Base-by-base conservation (phyloP, 2,329 filamentous ascomycete species). In the Epicoccum sorghinum region DNA sequence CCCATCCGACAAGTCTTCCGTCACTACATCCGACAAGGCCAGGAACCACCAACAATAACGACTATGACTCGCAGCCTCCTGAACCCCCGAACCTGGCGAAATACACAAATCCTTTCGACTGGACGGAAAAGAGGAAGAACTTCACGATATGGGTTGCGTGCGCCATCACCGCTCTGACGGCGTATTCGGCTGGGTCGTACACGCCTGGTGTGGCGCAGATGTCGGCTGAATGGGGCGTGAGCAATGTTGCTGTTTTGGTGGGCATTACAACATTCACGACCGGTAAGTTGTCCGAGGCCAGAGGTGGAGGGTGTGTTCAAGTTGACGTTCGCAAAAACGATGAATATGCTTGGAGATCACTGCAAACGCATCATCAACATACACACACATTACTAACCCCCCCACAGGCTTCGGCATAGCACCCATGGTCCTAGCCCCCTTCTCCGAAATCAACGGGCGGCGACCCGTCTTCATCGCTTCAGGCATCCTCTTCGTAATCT, bases 391-490 rank as follows among this genome's bases (percentile, higher is more conserved):
- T 18, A 18, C 32, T 33, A 13, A 33, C 32, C 9, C 7, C 32
- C 1, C 18, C 10, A n/a, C 24, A 30, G 92, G 93, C 3, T 96
- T 96, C 62, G 91, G 83, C 0, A 74, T 92, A 23, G 89, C 90
- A 0, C 93, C 93, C 0, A 96, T 97, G 92, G 81, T 91, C 0
- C 82, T 96, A 0, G 93, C 93, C 0, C 93, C 93, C 0, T 88
- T 96, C 61, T 91, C 88, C 0, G 93, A 97, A 75, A 88, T 96
- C 70, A 91, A 95, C 74, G 93, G 93, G 3, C 85, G 93, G 2
- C 86, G 90, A 50, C 90, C 92, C 0, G 89, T 96, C 30, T 95
- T 96, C 66, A 80, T 93, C 23, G 79, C 80, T 1, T 88, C 89
- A 7, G 91, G 91, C 0, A 68, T 89, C 13, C 68, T 96, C 1